Conservation (phyloP, 208 protist species). For the Leishmania braziliensis region DNA sequence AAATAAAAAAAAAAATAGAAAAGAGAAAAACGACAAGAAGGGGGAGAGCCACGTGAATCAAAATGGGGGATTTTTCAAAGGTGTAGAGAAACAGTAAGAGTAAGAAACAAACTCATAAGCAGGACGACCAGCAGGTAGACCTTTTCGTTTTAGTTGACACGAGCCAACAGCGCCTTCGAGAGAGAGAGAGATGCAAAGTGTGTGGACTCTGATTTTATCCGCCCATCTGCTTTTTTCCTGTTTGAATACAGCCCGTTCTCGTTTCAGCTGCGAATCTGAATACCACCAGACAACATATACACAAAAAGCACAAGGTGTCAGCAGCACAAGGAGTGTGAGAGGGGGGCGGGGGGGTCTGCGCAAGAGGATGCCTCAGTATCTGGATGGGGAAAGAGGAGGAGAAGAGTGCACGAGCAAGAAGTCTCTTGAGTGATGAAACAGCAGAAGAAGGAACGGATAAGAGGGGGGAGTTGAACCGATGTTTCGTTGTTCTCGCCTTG, state of each 20-base stretch:
- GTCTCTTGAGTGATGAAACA: not conserved
- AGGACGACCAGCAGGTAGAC: not conserved
- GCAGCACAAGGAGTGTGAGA: no score
- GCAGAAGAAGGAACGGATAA: not conserved
- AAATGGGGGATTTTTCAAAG: not conserved
- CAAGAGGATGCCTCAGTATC: no score
- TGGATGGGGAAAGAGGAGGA: no score
- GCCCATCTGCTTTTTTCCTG: not conserved
- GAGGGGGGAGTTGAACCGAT: not conserved
- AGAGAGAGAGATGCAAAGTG: not conserved
- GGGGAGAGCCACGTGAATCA: not conserved
- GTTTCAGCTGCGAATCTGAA: not conserved
- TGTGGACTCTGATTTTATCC: not conserved
- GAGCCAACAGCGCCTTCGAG: not conserved
- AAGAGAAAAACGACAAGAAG: not conserved
- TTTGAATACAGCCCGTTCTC: not conserved
- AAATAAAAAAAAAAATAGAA: not conserved
- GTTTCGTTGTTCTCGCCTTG: not conserved
- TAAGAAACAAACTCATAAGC: not conserved
- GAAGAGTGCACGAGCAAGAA: not conserved
- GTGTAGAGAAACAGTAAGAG: not conserved
- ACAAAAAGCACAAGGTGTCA: not conserved
- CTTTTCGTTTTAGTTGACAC: not conserved
- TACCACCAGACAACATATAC: not conserved
- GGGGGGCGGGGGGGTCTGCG: not conserved